phyloP scores from a whole-genome alignment of 495 filamentous ascomycete species.

The Neurospora sp. region DNA sequence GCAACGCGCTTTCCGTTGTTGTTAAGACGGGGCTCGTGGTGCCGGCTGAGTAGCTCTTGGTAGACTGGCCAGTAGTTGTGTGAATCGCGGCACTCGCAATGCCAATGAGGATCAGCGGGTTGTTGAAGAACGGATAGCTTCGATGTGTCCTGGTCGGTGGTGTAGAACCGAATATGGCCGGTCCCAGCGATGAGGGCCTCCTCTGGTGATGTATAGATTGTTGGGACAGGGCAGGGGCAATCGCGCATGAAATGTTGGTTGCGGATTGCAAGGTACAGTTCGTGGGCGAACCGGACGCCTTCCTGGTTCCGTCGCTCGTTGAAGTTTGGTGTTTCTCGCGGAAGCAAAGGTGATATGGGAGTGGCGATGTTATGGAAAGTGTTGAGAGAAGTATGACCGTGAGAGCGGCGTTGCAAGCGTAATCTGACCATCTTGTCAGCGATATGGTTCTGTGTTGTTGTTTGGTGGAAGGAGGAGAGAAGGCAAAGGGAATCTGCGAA shows the following conservation, averaged over 20 bases:
- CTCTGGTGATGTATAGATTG: conserved; percentile 12
- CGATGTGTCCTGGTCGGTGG: not conserved
- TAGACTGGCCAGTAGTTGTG: conserved; percentile 1
- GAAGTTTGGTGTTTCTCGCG: too few relatives aligned
- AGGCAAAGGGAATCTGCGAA: not conserved
- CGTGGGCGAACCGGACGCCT: conserved; percentile 13
- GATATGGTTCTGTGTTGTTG: not conserved
- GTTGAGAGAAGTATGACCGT: too few relatives aligned
- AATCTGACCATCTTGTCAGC: not conserved
- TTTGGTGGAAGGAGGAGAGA: not conserved
- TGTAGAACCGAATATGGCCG: conserved; percentile 25
- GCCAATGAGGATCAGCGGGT: conserved; percentile 13
- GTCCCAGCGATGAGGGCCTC: conserved; percentile 9
- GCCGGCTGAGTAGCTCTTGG: not conserved
- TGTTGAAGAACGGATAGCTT: conserved; percentile 16
- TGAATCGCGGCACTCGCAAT: conserved; percentile 14
- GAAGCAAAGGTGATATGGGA: too few relatives aligned
- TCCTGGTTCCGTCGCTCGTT: not conserved
- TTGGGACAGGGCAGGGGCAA: conserved; percentile 15
- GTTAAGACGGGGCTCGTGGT: not conserved
- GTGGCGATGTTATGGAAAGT: too few relatives aligned
- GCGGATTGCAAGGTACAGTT: conserved; percentile 14
- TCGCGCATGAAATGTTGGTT: conserved; percentile 19
- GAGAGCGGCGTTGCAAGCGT: not conserved
- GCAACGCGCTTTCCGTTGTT: conserved; percentile 18